These are phyloP conservation scores for Phialocephala sp. DNA, from an alignment of 2,329 filamentous ascomycete species.

Conservation along the genomic window DNA sequence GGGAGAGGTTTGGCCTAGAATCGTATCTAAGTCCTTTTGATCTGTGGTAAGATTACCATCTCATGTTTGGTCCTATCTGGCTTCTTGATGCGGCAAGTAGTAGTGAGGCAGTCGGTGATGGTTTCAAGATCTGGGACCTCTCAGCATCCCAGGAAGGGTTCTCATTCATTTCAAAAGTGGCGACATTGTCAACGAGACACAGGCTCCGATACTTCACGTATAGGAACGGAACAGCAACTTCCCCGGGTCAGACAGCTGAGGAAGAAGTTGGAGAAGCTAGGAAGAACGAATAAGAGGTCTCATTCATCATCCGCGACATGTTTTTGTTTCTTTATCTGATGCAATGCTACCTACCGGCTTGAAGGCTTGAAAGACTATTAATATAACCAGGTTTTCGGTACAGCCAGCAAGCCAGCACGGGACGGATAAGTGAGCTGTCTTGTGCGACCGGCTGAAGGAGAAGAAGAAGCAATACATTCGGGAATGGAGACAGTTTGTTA, in stretches of 20 bases:
- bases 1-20: background rate
- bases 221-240: background rate
- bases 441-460: conserved; percentile 4
- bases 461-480: conserved; percentile 8
- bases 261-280: background rate
- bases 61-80: background rate
- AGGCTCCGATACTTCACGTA: conserved; percentile 11
- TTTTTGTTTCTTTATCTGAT: conserved; percentile 7
- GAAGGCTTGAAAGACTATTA: background rate
- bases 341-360: background rate
- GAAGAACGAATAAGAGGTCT: background rate
- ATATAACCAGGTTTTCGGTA: conserved; percentile 10
- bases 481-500: background rate
- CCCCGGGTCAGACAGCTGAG: conserved; percentile 15
- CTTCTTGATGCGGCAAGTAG: background rate
- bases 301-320: conserved; percentile 17
- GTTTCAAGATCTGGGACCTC: background rate
- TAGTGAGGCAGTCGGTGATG: background rate
- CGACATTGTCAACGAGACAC: conserved; percentile 3
- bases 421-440: conserved; percentile 4
- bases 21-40: background rate
- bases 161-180: background rate
- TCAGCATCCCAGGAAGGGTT: background rate
- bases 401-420: conserved; percentile 8
- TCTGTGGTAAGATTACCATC: conserved; percentile 1